Evolutionary conservation across 495 filamentous ascomycete species (phyloP).

Genomic region (Cetradonia linearis): DNA sequence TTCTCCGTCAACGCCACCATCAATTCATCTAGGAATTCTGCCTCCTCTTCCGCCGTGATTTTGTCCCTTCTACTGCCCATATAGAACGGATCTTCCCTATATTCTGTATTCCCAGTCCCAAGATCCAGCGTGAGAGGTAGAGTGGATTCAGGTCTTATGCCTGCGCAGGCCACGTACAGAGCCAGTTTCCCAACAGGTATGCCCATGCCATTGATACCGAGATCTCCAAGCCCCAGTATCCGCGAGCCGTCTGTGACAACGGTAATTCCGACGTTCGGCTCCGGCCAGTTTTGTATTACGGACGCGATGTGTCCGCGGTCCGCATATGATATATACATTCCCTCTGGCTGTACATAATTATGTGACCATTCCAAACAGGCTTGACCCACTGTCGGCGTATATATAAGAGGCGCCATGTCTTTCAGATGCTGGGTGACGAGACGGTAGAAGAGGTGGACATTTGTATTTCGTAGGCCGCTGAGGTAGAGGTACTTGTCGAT

Average conservation of each 20-base stretch:
- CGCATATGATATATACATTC: conserved; percentile 83
- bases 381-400: conserved; percentile 95
- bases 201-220: conserved; percentile 95
- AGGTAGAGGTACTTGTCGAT: conserved; percentile 97
- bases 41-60: conserved; percentile 67
- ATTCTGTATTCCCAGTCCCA: conserved; percentile 80
- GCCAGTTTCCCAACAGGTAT: conserved; percentile 94
- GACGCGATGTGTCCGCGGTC: conserved; percentile 74
- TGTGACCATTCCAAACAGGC: conserved; percentile 93
- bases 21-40: conserved; percentile 93
- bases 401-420: conserved; percentile 88
- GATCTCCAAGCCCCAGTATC: conserved; percentile 90
- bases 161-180: conserved; percentile 90
- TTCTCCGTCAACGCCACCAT: conserved; percentile 85
- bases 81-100: conserved; percentile 88
- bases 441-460: conserved; percentile 90
- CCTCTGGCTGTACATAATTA: conserved; percentile 91
- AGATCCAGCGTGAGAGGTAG: conserved; percentile 86
- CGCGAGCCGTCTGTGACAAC: conserved; percentile 95
- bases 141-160: conserved; percentile 85
- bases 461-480: conserved; percentile 74
- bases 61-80: conserved; percentile 80
- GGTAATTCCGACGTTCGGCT: conserved; percentile 81
- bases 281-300: conserved; percentile 84
- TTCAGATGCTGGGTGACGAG: conserved; percentile 83